Evolutionary conservation across 2,329 filamentous ascomycete species (phyloP).

Genomic region (Amphichorda felina): DNA sequence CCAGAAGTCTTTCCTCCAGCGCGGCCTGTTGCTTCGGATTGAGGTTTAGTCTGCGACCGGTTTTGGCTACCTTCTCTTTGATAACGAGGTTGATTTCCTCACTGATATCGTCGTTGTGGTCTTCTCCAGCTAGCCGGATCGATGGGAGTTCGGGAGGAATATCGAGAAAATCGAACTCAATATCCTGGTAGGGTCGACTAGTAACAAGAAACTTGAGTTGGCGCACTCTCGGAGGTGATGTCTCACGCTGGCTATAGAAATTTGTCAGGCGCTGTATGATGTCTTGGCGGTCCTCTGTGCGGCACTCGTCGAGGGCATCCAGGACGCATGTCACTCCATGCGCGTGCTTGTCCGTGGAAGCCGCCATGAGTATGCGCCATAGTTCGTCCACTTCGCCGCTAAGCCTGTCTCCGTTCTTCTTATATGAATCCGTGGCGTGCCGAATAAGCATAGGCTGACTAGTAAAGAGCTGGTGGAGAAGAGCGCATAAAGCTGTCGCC

Average conservation of each 20-base stretch:
- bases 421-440: constrained; percentile 6
- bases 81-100: constrained; percentile 6
- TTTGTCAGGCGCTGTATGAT: not conserved
- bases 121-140: constrained; percentile 5
- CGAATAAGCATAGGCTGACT: constrained; percentile 11
- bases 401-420: constrained; percentile 10
- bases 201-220: constrained; percentile 6
- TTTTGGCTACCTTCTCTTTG: not conserved
- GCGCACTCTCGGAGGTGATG: not conserved
- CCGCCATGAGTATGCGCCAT: constrained; percentile 4
- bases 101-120: constrained; percentile 4
- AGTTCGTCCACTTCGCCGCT: constrained; percentile 2
- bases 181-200: constrained; percentile 6
- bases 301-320: constrained; percentile 6
- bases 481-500: constrained; percentile 16
- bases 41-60: not conserved
- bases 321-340: constrained; percentile 3
- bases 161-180: constrained; percentile 1
- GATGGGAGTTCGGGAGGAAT: constrained; percentile 2
- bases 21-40: not conserved
- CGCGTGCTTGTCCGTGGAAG: constrained; percentile 1
- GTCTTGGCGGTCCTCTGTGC: not conserved
- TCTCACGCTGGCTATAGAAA: constrained; percentile 1
- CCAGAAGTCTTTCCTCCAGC: constrained; percentile 1
- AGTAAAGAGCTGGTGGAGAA: constrained; percentile 24